Evolutionary conservation across 345 rosid species (phyloP).

Genomic region (Boechera retrofracta): DNA sequence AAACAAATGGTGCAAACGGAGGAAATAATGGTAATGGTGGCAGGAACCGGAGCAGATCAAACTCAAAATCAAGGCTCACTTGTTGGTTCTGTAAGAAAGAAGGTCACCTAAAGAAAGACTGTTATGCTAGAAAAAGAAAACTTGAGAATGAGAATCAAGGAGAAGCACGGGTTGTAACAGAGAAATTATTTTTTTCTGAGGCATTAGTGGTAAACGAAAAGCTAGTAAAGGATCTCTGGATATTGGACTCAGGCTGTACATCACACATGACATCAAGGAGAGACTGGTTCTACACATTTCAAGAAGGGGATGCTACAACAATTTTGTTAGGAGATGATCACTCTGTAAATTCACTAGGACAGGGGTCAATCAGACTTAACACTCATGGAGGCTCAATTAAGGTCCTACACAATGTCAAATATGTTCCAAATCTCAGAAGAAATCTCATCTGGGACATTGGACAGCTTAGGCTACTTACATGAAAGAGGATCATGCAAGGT

Average conservation of each 20-base stretch:
- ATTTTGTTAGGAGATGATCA: background rate
- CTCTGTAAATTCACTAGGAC: background rate
- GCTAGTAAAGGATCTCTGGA: background rate
- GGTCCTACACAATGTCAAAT: background rate
- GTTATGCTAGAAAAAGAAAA: too few species aligned
- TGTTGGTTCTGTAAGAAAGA: too few species aligned
- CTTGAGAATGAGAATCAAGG: too few species aligned
- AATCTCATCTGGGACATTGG: background rate
- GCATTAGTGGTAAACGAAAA: background rate
- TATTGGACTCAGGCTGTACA: background rate
- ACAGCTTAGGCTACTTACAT: too few species aligned
- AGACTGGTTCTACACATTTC: background rate
- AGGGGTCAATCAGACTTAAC: fast-evolving
- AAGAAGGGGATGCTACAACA: background rate
- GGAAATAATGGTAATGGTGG: too few species aligned
- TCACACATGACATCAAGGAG: background rate
- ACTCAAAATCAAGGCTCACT: too few species aligned
- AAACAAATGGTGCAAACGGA: too few species aligned
- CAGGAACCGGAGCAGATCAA: too few species aligned
- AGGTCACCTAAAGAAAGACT: too few species aligned
- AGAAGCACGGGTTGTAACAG: background rate
- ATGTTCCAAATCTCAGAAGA: background rate
- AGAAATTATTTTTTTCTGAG: background rate
- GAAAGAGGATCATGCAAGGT: background rate
- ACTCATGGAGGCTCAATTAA: background rate